Conservation (phyloP, 306 rosid genomes). For the Clitoria ternatea region DNA sequence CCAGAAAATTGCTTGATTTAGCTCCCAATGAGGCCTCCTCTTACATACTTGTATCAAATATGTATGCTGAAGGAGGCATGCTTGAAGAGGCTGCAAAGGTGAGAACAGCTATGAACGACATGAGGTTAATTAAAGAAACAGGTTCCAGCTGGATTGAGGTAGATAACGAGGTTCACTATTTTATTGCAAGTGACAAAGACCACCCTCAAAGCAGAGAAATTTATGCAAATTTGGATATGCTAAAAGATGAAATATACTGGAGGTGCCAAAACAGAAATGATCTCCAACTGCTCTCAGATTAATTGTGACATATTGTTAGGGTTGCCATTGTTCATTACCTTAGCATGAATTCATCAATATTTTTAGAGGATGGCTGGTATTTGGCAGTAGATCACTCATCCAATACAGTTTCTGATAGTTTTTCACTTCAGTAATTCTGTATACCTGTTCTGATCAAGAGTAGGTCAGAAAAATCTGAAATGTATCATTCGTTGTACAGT, state of each 20-base stretch:
- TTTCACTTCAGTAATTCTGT: background rate
- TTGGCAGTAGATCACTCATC: background rate
- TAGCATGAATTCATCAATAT: background rate
- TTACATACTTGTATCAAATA: slow-evolving; percentile 46
- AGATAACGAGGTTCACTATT: slow-evolving; percentile 41
- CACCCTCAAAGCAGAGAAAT: slow-evolving; percentile 47
- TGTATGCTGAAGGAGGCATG: slow-evolving; percentile 47
- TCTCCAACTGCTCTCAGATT: background rate
- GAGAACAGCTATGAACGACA: slow-evolving; percentile 48
- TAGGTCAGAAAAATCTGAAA: background rate
- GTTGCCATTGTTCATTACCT: background rate
- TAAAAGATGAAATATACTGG: slow-evolving; percentile 25
- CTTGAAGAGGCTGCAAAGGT: slow-evolving; percentile 49
- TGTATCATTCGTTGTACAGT: slow-evolving; percentile 3
- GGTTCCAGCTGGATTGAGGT: slow-evolving; percentile 53
- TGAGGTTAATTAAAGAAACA: slow-evolving; percentile 44
- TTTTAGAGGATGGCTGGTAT: background rate
- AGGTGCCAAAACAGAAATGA: background rate
- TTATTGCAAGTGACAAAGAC: slow-evolving; percentile 42
- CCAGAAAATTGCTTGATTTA: slow-evolving; percentile 43
- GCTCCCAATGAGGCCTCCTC: slow-evolving; percentile 48
- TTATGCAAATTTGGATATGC: slow-evolving; percentile 33
- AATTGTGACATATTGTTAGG: background rate
- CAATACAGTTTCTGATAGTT: background rate
- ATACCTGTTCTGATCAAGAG: background rate